Percentiles rank a stretch among this genome's conserved stretches.
These are phyloP conservation scores for Solanum arcanum DNA, from an alignment of 257 asterid genomes.

Conservation along the genomic window DNA sequence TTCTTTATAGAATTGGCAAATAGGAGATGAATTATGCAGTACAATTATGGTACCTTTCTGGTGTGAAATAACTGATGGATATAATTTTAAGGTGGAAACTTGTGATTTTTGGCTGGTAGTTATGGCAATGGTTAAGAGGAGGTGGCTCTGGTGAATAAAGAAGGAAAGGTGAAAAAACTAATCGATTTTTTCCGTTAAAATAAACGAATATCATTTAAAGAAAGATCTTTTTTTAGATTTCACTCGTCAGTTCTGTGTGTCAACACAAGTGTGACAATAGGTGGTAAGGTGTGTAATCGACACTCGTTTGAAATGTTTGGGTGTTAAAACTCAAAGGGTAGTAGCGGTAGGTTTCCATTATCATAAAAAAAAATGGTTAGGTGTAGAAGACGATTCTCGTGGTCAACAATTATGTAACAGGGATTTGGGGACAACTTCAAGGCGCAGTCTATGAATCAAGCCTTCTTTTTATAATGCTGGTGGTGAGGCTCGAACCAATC, in stretches of 20 bases:
- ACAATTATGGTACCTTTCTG: not conserved
- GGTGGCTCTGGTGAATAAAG: not conserved
- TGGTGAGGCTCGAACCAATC: not conserved
- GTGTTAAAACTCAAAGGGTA: not conserved
- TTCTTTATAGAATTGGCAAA: not conserved
- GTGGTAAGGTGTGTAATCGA: not conserved
- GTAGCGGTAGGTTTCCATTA: not conserved
- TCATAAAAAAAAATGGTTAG: not conserved
- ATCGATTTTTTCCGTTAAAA: not conserved
- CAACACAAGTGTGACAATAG: not conserved
- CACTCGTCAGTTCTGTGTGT: not conserved
- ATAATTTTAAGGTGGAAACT: not conserved
- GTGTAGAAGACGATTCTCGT: not conserved
- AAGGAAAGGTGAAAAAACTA: not conserved
- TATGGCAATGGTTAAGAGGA: not conserved
- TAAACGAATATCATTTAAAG: not conserved
- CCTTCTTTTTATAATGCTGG: not conserved
- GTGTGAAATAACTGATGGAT: not conserved
- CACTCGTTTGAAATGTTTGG: not conserved
- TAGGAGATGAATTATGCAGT: not conserved
- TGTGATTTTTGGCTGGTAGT: not conserved
- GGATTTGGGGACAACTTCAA: not conserved
- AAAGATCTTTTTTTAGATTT: not conserved
- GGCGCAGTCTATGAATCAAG: not conserved
- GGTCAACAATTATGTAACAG: not conserved